Conservation (phyloP, 768 basidiomycete species). For the Pleurotus citrinopileatus region DNA sequence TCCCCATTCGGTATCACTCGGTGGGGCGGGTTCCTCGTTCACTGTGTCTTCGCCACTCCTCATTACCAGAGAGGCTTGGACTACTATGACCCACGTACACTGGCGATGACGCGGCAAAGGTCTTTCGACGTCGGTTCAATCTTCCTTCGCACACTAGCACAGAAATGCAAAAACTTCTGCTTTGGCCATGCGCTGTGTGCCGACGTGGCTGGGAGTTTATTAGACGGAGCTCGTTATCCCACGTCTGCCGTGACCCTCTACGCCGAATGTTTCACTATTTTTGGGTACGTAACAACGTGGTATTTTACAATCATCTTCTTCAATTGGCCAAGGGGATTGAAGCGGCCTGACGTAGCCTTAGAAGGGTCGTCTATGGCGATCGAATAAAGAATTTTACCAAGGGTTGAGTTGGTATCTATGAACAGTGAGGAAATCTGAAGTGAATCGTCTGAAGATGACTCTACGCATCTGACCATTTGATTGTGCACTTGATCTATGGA, state of each 20-base stretch:
- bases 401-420: too few relatives aligned
- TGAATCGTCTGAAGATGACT: not conserved
- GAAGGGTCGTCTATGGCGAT: not conserved
- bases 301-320: not conserved
- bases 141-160: too few relatives aligned
- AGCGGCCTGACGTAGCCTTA: not conserved
- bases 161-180: too few relatives aligned
- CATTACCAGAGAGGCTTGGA: too few relatives aligned
- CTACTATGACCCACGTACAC: too few relatives aligned
- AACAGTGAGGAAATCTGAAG: too few relatives aligned
- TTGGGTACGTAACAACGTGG: not conserved
- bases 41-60: too few relatives aligned
- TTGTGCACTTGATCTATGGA: not conserved
- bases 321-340: not conserved
- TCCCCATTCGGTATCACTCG: not conserved
- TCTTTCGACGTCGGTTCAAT: too few relatives aligned
- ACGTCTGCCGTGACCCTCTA: not conserved
- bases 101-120: too few relatives aligned
- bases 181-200: too few relatives aligned
- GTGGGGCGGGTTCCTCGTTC: not conserved
- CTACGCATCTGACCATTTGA: not conserved
- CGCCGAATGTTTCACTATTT: not conserved
- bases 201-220: not conserved
- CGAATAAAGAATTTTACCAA: not conserved
- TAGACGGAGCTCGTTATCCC: not conserved